Conservation (phyloP, 768 basidiomycete genomes). For the Leccinum subgranulosum region DNA sequence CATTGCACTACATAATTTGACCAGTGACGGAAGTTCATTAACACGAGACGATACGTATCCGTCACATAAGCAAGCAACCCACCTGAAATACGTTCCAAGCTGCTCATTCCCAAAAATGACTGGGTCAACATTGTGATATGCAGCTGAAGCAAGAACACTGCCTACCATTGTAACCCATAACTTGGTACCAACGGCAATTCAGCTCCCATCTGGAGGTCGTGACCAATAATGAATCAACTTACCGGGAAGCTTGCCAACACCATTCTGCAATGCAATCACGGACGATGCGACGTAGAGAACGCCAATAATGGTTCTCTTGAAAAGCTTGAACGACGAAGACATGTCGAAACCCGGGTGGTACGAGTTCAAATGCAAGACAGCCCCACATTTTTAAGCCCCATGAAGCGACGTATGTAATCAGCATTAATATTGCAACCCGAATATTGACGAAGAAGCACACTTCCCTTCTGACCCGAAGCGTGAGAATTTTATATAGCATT, state of each 20-base stretch:
- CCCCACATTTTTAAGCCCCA: constrained; percentile 12
- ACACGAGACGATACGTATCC: neutral
- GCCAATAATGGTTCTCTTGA: constrained; percentile 2
- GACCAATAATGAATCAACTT: neutral
- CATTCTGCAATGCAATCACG: constrained; percentile 24
- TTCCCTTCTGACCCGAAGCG: too few species aligned
- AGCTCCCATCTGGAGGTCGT: neutral
- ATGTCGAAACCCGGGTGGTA: constrained; percentile 4
- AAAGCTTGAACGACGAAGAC: constrained; percentile 6
- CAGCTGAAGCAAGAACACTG: neutral
- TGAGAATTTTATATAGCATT: too few species aligned
- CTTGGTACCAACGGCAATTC: constrained; percentile 13
- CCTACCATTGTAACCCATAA: constrained; percentile 33
- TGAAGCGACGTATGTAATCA: neutral
- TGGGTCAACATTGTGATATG: neutral
- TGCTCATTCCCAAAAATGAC: constrained; percentile 16
- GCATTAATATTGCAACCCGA: neutral
- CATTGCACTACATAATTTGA: constrained; percentile 44
- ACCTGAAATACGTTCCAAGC: constrained; percentile 70
- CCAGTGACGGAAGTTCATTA: neutral
- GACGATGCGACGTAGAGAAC: constrained; percentile 12
- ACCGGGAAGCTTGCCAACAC: constrained; percentile 33
- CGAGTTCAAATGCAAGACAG: neutral
- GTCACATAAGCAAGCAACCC: constrained; percentile 10
- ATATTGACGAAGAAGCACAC: too few species aligned